A percentile compares a stretch with the other conserved stretches of the same genome.
Conservation (phyloP, 768 basidiomycete species). For the Astraeus odoratus region DNA sequence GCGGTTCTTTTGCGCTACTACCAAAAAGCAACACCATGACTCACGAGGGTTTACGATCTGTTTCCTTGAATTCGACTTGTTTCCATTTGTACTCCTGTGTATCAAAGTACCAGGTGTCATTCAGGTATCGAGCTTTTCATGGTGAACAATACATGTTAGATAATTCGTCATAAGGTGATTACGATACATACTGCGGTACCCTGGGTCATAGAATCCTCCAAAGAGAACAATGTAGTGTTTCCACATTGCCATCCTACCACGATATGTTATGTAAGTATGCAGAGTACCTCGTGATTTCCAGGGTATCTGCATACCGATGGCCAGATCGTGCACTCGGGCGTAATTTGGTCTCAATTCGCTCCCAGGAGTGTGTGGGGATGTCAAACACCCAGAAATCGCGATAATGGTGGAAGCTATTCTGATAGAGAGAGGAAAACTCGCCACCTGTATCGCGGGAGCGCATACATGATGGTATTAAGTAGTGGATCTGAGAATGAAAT, state of each 20-base stretch:
- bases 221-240: constrained; percentile 84
- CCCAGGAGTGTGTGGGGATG: constrained; percentile 73
- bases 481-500: too few species aligned
- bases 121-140: constrained; percentile 63
- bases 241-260: constrained; percentile 77
- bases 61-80: constrained; percentile 66
- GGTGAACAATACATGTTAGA: not conserved
- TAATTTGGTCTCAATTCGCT: constrained; percentile 80
- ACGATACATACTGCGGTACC: constrained; percentile 56
- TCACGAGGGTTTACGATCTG: constrained; percentile 67
- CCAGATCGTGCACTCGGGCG: constrained; percentile 78
- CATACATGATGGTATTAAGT: too few species aligned
- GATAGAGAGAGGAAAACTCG: constrained; percentile 79
- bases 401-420: constrained; percentile 84
- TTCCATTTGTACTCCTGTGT: constrained; percentile 84
- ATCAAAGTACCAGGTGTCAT: constrained; percentile 83
- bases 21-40: constrained; percentile 16
- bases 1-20: not conserved
- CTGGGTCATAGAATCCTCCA: constrained; percentile 88
- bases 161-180: not conserved
- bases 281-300: not conserved
- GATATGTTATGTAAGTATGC: not conserved
- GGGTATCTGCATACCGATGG: constrained; percentile 51
- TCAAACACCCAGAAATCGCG: constrained; percentile 88
- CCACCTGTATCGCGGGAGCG: too few species aligned